Percentiles rank a stretch among this genome's conserved stretches.
These are phyloP conservation scores for Chlamydomonas sphaeroides DNA, from an alignment of 139 green algal species.

Conservation along the genomic window DNA sequence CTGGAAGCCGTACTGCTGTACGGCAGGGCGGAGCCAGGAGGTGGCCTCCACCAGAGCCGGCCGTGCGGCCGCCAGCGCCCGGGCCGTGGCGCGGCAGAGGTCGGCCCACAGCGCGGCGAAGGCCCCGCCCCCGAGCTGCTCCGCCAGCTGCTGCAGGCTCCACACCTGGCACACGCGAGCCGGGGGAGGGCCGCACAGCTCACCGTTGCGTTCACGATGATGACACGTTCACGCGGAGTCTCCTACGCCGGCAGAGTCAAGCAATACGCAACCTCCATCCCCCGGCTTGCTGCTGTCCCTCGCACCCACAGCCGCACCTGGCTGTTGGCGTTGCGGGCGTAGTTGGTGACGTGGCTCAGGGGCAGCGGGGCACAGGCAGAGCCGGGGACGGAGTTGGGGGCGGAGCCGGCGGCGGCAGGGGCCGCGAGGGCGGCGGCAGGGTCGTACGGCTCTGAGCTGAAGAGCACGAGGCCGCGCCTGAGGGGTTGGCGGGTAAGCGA, in stretches of 20 bases:
- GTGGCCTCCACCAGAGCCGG: slow-evolving; percentile 47
- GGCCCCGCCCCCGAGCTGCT: slow-evolving; percentile 32
- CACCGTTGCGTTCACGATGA: no score
- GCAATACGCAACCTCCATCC: no score
- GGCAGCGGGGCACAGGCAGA: background rate
- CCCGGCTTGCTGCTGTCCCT: no score
- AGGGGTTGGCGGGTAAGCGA: no score
- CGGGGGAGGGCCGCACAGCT: no score
- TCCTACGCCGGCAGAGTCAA: no score
- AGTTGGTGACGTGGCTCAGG: slow-evolving; percentile 65
- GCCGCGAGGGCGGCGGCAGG: background rate
- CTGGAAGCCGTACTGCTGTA: slow-evolving; percentile 66
- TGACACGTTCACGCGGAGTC: no score
- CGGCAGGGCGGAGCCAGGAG: slow-evolving; percentile 38
- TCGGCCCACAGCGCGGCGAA: slow-evolving; percentile 47
- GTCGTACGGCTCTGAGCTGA: slow-evolving; percentile 62
- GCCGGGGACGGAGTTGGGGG: background rate
- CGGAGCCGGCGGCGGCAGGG: background rate
- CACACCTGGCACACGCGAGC: no score
- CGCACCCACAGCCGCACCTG: no score
- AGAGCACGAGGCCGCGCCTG: slow-evolving; percentile 58
- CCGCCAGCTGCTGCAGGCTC: slow-evolving; percentile 44
- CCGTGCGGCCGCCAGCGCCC: slow-evolving; percentile 33
- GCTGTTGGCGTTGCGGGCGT: slow-evolving; percentile 58
- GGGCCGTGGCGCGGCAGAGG: slow-evolving; percentile 13